Evolutionary conservation across 148 eudicot genomes (phyloP).

Genomic region (Camellia sinensis): DNA sequence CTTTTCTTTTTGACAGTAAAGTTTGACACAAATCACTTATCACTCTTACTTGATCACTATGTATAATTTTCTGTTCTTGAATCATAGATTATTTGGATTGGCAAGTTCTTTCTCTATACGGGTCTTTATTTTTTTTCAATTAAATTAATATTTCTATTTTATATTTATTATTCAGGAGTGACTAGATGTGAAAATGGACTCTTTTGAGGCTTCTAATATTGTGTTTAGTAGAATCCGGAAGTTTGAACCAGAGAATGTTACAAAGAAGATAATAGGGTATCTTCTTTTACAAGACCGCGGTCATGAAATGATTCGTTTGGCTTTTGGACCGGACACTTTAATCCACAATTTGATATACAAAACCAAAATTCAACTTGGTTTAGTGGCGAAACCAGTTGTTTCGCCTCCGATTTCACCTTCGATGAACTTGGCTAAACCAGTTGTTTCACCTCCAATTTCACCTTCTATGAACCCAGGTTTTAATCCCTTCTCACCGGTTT

Average conservation of each 20-base stretch:
- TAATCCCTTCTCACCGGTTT: conserved; percentile 33
- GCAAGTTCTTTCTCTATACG: not conserved
- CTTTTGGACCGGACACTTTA: conserved; percentile 54
- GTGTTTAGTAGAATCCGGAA: conserved; percentile 45
- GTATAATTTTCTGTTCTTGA: no score
- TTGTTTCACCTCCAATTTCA: conserved; percentile 32
- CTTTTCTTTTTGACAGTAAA: not conserved
- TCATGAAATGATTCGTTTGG: conserved; percentile 59
- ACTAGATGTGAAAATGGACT: conserved; percentile 50
- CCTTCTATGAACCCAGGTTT: conserved; percentile 29
- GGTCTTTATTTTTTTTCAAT: not conserved
- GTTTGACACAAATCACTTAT: not conserved
- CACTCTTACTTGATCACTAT: not conserved
- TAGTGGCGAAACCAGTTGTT: conserved; percentile 26
- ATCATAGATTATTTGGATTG: not conserved
- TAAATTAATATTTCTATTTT: conserved; percentile 12
- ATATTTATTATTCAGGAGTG: conserved; percentile 19
- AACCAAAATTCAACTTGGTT: conserved; percentile 38
- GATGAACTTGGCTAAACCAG: conserved; percentile 21
- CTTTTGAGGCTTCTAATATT: conserved; percentile 41
- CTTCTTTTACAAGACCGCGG: conserved; percentile 49
- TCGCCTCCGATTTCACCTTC: conserved; percentile 42
- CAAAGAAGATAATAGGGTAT: conserved; percentile 54
- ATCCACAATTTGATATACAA: conserved; percentile 41
- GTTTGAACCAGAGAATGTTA: conserved; percentile 60